phyloP scores from a whole-genome alignment of 371 early-diverging fungal species.

The Coemansia sp. region DNA sequence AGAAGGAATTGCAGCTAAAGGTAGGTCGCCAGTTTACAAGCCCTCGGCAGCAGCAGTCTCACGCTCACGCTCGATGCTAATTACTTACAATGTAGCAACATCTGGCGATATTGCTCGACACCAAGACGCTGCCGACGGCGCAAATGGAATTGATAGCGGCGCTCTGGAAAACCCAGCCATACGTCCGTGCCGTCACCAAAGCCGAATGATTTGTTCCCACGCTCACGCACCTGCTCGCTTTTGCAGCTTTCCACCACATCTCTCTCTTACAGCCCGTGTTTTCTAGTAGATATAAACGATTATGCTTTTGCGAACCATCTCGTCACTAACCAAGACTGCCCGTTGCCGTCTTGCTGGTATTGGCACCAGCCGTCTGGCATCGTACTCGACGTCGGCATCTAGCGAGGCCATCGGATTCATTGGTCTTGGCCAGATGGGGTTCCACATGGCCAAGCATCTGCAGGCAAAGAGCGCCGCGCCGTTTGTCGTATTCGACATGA shows the following conservation, averaged over 20 bases:
- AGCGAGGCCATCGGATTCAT: slow-evolving; percentile 76
- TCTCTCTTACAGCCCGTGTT: neutral
- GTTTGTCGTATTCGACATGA: slow-evolving; percentile 74
- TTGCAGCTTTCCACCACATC: neutral
- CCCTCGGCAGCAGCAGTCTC: neutral
- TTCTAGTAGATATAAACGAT: neutral
- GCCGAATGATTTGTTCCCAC: slow-evolving; percentile 1
- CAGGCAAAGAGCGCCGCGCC: slow-evolving; percentile 57
- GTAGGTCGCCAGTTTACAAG: slow-evolving; percentile 8
- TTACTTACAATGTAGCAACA: slow-evolving; percentile 28
- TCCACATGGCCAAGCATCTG: slow-evolving; percentile 90
- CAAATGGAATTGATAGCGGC: slow-evolving; percentile 36
- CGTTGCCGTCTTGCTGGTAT: neutral
- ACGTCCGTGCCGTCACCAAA: slow-evolving; percentile 13
- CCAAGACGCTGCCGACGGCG: slow-evolving; percentile 16
- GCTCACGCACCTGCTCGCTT: neutral
- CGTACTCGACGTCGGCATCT: slow-evolving; percentile 15
- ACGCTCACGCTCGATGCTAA: neutral
- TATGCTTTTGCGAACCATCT: neutral
- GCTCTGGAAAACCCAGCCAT: slow-evolving; percentile 42
- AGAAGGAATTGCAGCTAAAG: slow-evolving; percentile 45
- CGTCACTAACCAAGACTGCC: neutral
- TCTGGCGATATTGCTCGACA: slow-evolving; percentile 16
- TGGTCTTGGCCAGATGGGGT: slow-evolving; percentile 95
- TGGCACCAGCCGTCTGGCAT: neutral